phyloP scores from a whole-genome alignment of 2,329 filamentous ascomycete genomes.

The Alternaria angustiovoidea region DNA sequence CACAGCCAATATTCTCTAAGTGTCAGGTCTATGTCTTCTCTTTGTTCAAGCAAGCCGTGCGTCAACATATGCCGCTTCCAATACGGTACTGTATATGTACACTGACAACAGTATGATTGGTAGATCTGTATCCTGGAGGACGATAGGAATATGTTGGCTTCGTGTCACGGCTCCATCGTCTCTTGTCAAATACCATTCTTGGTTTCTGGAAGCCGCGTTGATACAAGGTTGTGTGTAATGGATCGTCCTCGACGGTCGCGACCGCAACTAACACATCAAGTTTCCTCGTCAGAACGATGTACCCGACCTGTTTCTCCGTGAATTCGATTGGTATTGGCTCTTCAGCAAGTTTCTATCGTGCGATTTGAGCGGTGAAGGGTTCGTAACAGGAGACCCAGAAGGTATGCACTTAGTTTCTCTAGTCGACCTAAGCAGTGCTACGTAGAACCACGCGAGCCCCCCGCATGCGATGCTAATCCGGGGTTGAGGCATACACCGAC shows the following conservation, averaged over 20 bases:
- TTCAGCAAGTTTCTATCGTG: background rate
- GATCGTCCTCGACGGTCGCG: background rate
- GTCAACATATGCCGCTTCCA: background rate
- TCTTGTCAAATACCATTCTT: background rate
- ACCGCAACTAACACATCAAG: background rate
- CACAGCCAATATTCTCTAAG: background rate
- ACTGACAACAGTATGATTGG: background rate
- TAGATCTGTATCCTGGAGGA: background rate
- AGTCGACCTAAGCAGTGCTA: conserved; percentile 8
- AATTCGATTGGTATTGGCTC: background rate
- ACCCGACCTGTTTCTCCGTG: background rate
- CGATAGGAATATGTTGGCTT: background rate
- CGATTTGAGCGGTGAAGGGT: conserved; percentile 7
- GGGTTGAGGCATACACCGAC: background rate
- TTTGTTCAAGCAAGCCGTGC: background rate
- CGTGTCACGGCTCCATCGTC: background rate
- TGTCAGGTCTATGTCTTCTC: background rate
- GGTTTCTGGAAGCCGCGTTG: background rate
- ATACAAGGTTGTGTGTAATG: background rate
- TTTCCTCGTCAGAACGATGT: background rate
- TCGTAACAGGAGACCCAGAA: conserved; percentile 5
- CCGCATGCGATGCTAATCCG: conserved; percentile 15
- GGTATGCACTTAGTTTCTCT: background rate
- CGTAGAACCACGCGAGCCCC: conserved; percentile 21
- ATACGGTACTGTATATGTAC: background rate